phyloP scores from a whole-genome alignment of 257 asterid genomes.

The Solanum clarkiae region DNA sequence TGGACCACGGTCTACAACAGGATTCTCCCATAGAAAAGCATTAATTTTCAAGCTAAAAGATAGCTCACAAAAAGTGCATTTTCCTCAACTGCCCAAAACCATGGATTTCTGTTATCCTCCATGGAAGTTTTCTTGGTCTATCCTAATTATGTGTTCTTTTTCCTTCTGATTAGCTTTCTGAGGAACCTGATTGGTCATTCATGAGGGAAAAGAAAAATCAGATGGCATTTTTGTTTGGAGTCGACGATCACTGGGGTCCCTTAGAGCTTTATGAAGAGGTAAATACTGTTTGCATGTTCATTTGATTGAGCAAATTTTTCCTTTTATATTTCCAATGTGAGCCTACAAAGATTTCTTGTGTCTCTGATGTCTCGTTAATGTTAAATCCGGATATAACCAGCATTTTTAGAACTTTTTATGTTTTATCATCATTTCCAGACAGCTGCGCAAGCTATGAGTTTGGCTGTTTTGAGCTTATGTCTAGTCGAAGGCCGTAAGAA shows the following conservation, averaged over 20 bases:
- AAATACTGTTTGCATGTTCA: not conserved
- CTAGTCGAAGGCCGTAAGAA: not conserved
- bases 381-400: not conserved
- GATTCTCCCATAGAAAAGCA: not conserved
- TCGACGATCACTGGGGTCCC: slow-evolving; percentile 96
- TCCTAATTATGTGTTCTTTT: not conserved
- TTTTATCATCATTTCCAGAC: not conserved
- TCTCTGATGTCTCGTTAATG: not conserved
- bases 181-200: slow-evolving; percentile 63
- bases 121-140: not conserved
- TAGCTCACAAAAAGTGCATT: not conserved
- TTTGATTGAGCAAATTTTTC: not conserved
- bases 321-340: not conserved
- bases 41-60: not conserved
- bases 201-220: slow-evolving; percentile 41
- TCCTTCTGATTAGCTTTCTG: slow-evolving; percentile 35
- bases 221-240: slow-evolving; percentile 67
- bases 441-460: not conserved
- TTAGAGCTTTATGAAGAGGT: slow-evolving; percentile 73
- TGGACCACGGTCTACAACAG: not conserved
- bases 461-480: not conserved
- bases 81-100: not conserved
- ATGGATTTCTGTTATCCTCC: not conserved
- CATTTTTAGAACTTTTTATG: not conserved
- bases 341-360: not conserved